A percentile compares a stretch with the other conserved stretches of the same genome.
phyloP scores from a whole-genome alignment of 768 basidiomycete genomes.

The Termitomyces sp. region DNA sequence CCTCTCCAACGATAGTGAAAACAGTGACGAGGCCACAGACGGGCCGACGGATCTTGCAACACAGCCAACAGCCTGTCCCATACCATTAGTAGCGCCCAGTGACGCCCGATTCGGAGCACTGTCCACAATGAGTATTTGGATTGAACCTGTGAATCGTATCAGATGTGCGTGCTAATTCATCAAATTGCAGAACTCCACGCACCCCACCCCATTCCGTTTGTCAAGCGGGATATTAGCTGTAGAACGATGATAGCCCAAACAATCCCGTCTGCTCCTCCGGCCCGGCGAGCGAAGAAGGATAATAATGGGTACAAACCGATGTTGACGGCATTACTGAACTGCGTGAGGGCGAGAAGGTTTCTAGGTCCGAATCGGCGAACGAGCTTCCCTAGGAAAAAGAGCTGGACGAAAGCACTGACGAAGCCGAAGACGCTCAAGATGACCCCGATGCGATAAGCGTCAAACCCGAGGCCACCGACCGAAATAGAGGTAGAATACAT shows the following conservation, averaged over 20 bases:
- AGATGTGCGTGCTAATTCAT: neutral
- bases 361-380: conserved; percentile 47
- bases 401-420: conserved; percentile 49
- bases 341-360: conserved; percentile 34
- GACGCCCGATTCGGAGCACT: conserved; percentile 35
- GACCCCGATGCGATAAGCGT: conserved; percentile 48
- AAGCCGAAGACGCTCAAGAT: conserved; percentile 49
- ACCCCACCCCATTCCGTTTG: conserved; percentile 33
- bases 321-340: conserved; percentile 12
- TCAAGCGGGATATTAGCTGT: conserved; percentile 27
- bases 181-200: conserved; percentile 6
- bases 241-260: conserved; percentile 27
- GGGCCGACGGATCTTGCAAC: conserved; percentile 40
- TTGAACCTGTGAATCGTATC: conserved; percentile 35
- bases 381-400: conserved; percentile 40
- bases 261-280: conserved; percentile 28
- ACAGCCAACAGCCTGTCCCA: conserved; percentile 51
- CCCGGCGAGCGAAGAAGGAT: conserved; percentile 26
- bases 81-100: conserved; percentile 51
- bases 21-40: conserved; percentile 37
- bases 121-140: conserved; percentile 43
- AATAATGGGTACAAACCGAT: conserved; percentile 29
- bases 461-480: conserved; percentile 53
- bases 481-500: conserved; percentile 45
- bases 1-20: conserved; percentile 32